Base-by-base conservation (phyloP, 768 basidiomycete genomes). In the Trichaptum fuscoviolaceum region DNA sequence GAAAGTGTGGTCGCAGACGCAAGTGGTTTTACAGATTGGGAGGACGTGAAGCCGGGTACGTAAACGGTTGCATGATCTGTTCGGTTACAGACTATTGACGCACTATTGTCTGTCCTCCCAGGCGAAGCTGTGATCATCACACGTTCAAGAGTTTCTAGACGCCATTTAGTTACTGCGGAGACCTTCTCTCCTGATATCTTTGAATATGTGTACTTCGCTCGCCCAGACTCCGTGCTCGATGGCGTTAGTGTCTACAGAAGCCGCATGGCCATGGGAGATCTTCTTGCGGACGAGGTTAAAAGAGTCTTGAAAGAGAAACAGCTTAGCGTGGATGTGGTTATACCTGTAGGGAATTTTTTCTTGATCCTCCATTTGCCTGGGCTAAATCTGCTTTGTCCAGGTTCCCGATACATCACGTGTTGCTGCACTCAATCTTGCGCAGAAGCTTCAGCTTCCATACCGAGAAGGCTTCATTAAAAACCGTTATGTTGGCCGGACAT, bases 261-360 rank as follows among this genome's bases (percentile, higher is more conserved):
- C 74, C 90, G 97, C 52, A 99, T 99, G 97, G 95, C 97, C 0
- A 99, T 99, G 97, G 97, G 97, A 65, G 96, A 99, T 74, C 87
- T 90, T 6, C 85, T 99, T 62, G 96, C 96, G 0, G 90, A 87
- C 58, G 92, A 96, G 77, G 95, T 97, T 26, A 79, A 84, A 74
- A 83, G 85, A 25, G 86, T 95, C 57, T 80, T 99, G 61, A 75
- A 80, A 60, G 84, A 87, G 68, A 84, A 85, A 58, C 83, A 88
- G 57, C 78, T 96, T 58, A 81, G 82, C 23, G 87, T 96, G 63
- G 97, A 99, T 76, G 97, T 99, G 20, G 96, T 99, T 69, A 99
- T 99, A 73, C 97, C 97, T 20, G 93, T 91, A 69, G 71, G 84
- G 77, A 64, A 66, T 35, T 24, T 35, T 61, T 35, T 34, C 34